Conservation (phyloP, 495 filamentous ascomycete species). For the Tuber brumale region DNA sequence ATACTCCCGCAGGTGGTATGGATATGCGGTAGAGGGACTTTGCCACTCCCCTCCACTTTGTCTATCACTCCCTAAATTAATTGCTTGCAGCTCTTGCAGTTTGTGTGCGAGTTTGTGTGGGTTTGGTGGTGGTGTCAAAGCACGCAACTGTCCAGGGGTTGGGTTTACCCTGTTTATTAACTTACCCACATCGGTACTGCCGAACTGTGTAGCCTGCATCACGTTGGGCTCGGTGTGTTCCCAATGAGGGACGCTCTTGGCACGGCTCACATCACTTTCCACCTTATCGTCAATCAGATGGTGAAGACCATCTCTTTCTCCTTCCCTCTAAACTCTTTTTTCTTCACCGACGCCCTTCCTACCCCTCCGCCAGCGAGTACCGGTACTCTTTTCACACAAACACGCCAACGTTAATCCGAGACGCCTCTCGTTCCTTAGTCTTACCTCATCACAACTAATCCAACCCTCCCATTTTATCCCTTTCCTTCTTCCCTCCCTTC, state of each 20-base stretch:
- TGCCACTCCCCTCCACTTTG: neutral
- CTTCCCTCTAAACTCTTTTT: neutral
- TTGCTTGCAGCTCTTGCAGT: neutral
- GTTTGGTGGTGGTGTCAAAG: neutral
- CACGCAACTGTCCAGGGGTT: neutral
- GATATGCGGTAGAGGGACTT: neutral
- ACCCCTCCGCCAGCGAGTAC: conserved; percentile 8
- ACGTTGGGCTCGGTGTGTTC: neutral
- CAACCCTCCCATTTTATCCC: conserved; percentile 14
- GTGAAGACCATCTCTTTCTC: neutral
- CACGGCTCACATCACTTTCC: neutral
- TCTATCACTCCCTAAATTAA: neutral
- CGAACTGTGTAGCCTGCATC: neutral
- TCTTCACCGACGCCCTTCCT: conserved; percentile 33
- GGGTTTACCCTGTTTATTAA: neutral
- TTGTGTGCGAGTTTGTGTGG: neutral
- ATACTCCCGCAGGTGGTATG: neutral
- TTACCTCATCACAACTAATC: neutral
- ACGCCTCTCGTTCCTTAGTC: neutral
- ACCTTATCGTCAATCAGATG: neutral
- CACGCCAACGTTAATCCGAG: neutral
- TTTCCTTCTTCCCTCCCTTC: conserved; percentile 16
- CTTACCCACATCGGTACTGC: neutral
- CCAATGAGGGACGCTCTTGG: neutral
- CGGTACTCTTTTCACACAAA: neutral